Base-by-base conservation (phyloP, 148 eudicot genomes). In the Pharnaceum exiguum region DNA sequence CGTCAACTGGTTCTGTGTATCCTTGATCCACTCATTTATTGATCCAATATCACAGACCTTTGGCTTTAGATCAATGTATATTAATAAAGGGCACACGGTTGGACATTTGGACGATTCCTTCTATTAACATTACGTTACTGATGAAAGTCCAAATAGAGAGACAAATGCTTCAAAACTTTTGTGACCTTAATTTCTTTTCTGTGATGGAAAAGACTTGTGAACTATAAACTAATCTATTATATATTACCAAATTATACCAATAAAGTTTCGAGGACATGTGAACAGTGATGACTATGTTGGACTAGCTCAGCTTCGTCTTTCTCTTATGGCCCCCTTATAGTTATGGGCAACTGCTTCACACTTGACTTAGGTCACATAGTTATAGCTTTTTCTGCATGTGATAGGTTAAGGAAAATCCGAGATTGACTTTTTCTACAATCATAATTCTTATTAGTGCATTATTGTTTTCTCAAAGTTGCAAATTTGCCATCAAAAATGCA, bases 211-310 rank as follows among this genome's bases (percentile, higher is more conserved):
- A n/a, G n/a, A n/a, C n/a, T n/a, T n/a, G n/a, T n/a, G n/a, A n/a
- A n/a, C n/a, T n/a, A n/a, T n/a, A n/a, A n/a, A n/a, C n/a, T n/a
- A n/a, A 31, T 6, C 22, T 19, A 39, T 22, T 51, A 37, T 36
- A 6, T 37, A 18, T 42, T 32, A 46, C 33, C 61, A 55, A 43
- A 13, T 66, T 42, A 25, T 28, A 17, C 16, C 56, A 29, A 48
- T 42, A 57, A 28, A 22, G 21, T 12, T 56, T 13, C 15, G 18
- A 10, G 31, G 51, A 48, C 66, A 68, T 60, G 72, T 68, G 72
- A n/a, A 54, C 23, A 45, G 54, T 37, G 29, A 45, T 60, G 66
- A 24, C 59, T 59, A 53, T 54, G 59, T 62, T 23, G 28, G 13
- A 45, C 17, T 4, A 17, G 27, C 21, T 35, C 37, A 42, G 38